Evolutionary conservation across 352 stramenopile genomes (phyloP), one percentile per base, ranked within the genome.

Genomic region (Globisporangium camurandrum): DNA sequence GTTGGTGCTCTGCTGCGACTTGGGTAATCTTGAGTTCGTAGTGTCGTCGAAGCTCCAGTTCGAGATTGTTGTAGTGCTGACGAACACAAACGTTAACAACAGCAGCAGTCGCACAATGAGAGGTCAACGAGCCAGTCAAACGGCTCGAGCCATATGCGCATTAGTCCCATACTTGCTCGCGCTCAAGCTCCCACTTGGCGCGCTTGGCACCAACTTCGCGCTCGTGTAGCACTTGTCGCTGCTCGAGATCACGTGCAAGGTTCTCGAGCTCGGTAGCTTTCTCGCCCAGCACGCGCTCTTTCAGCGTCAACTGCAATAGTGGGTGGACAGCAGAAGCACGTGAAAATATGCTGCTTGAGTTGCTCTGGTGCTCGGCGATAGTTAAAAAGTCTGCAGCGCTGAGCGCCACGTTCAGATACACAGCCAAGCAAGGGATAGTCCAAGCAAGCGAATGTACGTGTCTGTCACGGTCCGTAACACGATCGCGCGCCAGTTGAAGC

Each of bases 241-340:
- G 31, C 16, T 69, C 40, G 12, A 71, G 49, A 1, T 57, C 34
- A 1, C 7, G 20, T n/a, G 67, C 47, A 20, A 75, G 46, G 9
- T 39, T 51, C 1, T 41, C n/a, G 17, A 82, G 43, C 22, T 72
- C 70, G 1, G 48, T 46, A 27, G 60, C 65, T 40, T 78, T 71
- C n/a, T 78, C 67, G 1, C 59, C 56, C 14, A 78, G 56, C 11
- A 72, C 56, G n/a, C 70, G 70, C 36, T 82, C 62, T 50, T 75
- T 82, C 14, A 56, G 51, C 38, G 47, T 50, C 0, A 82, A 24
- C 67, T 82, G 26, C 17, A 22, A 11, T 8, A 17, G 37, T 12
- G 20, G 11, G 20, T 12, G 19, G 17, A 22, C 4, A 42, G 6
- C 12, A 22, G 3, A n/a, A 24, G 8, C 17, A 22, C 37, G 37